Conservation (phyloP, 352 stramenopile species). For the Phytophthora syringae region DNA sequence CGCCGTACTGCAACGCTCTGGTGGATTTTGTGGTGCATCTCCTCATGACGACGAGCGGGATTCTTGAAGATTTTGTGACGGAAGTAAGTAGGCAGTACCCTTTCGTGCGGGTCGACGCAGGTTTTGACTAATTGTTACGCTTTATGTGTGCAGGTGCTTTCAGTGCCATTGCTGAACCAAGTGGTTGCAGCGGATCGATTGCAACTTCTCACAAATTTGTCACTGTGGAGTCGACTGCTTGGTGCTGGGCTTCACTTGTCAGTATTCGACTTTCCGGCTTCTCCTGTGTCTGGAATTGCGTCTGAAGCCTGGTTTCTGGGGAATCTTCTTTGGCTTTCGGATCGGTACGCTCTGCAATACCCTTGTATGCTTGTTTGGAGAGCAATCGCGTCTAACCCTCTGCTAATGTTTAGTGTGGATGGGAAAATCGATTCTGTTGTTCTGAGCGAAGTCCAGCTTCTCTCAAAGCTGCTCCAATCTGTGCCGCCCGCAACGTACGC, state of each 20-base stretch:
- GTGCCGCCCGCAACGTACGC: slow-evolving; percentile 62
- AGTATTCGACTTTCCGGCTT: slow-evolving; percentile 45
- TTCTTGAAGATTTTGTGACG: slow-evolving; percentile 40
- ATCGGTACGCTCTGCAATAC: slow-evolving; percentile 25
- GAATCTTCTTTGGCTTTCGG: slow-evolving; percentile 66
- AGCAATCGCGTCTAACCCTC: not conserved
- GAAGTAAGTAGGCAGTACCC: slow-evolving; percentile 26
- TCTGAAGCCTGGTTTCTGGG: slow-evolving; percentile 69
- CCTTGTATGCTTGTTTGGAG: not conserved
- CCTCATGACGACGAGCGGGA: slow-evolving; percentile 20
- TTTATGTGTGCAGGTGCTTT: slow-evolving; percentile 65
- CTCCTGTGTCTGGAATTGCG: slow-evolving; percentile 52
- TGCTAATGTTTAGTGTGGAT: slow-evolving; percentile 33
- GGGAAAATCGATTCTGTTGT: slow-evolving; percentile 35
- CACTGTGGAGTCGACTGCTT: slow-evolving; percentile 43
- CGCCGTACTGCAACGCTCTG: slow-evolving; percentile 35
- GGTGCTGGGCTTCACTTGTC: slow-evolving; percentile 30
- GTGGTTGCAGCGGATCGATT: slow-evolving; percentile 28
- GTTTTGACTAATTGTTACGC: too few species aligned
- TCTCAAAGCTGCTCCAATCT: slow-evolving; percentile 53
- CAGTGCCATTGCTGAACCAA: slow-evolving; percentile 51
- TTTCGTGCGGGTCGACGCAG: not conserved
- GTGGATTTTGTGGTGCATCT: slow-evolving; percentile 35
- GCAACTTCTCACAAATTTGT: slow-evolving; percentile 28
- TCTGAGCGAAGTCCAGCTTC: slow-evolving; percentile 45